These are phyloP conservation scores for Cornus suecica DNA, from an alignment of 148 eudicot species.

Conservation along the genomic window DNA sequence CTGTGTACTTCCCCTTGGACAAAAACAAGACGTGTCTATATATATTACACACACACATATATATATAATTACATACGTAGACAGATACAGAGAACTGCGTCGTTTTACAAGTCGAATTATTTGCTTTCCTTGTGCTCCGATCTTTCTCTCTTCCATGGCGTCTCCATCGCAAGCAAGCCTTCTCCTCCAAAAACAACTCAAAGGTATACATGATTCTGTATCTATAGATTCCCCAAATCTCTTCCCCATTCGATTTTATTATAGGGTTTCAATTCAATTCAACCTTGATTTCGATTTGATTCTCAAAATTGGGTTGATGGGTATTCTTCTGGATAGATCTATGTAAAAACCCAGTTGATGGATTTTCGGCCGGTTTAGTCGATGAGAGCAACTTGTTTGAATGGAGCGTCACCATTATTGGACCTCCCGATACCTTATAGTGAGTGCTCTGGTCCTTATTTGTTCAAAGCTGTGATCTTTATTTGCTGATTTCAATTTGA, in stretches of 20 bases:
- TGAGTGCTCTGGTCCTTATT: slow-evolving; percentile 28
- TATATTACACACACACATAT: background rate
- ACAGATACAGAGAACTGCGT: background rate
- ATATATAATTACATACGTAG: no score
- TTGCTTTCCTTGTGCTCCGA: background rate
- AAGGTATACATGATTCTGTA: slow-evolving; percentile 27
- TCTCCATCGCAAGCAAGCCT: slow-evolving; percentile 57
- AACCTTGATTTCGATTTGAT: slow-evolving; percentile 12
- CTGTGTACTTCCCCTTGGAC: no score
- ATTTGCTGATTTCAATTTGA: background rate
- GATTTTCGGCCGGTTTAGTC: slow-evolving; percentile 85
- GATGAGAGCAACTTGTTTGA: slow-evolving; percentile 73
- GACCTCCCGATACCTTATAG: slow-evolving; percentile 89
- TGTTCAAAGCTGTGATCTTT: slow-evolving; percentile 6
- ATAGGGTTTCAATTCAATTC: slow-evolving; percentile 11
- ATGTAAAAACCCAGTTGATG: slow-evolving; percentile 79
- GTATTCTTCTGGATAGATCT: slow-evolving; percentile 49
- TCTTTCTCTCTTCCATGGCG: slow-evolving; percentile 19
- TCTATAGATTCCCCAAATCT: background rate
- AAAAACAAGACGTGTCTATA: background rate
- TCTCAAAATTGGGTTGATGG: slow-evolving; percentile 12
- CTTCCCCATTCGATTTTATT: slow-evolving; percentile 6
- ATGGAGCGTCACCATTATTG: slow-evolving; percentile 86
- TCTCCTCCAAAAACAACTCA: slow-evolving; percentile 65
- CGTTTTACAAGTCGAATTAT: background rate